Conservation (phyloP, 139 green algal species). For the Micromonas commoda region DNA sequence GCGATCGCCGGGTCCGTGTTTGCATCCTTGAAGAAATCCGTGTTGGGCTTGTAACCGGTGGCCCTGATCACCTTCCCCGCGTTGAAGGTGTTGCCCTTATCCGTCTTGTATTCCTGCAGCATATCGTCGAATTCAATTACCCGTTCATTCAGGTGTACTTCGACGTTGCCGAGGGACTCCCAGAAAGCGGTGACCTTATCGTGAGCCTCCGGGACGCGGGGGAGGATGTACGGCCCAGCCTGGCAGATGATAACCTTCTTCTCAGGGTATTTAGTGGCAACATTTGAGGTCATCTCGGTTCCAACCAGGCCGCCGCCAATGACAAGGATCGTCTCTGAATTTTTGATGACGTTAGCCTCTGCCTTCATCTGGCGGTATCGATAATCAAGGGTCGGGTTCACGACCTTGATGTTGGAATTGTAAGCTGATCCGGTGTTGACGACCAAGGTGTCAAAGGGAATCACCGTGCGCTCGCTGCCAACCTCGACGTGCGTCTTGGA, state of each 20-base stretch:
- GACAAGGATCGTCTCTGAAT: not conserved
- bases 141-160: not conserved
- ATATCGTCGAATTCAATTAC: not conserved
- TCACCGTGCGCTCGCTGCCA: not conserved
- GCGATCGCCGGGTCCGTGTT: not conserved
- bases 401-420: not conserved
- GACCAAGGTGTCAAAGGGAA: not conserved
- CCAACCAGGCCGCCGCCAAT: slow-evolving; percentile 2
- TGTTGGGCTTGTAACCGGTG: not conserved
- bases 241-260: not conserved
- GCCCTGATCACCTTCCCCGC: not conserved
- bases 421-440: not conserved
- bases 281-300: not conserved
- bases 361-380: not conserved
- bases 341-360: not conserved
- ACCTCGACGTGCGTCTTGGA: slow-evolving; percentile 7
- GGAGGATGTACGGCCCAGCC: not conserved
- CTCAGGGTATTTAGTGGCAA: not conserved
- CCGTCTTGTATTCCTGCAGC: not conserved
- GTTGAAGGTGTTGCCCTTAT: not conserved
- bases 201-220: not conserved
- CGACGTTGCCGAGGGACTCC: not conserved
- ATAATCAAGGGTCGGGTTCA: not conserved
- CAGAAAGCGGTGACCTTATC: not conserved
- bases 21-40: slow-evolving; percentile 1